A percentile compares a stretch with the other conserved stretches of the same genome.
phyloP scores from a whole-genome alignment of 192 early-diverging fungal species.

The Diversispora epigaea region DNA sequence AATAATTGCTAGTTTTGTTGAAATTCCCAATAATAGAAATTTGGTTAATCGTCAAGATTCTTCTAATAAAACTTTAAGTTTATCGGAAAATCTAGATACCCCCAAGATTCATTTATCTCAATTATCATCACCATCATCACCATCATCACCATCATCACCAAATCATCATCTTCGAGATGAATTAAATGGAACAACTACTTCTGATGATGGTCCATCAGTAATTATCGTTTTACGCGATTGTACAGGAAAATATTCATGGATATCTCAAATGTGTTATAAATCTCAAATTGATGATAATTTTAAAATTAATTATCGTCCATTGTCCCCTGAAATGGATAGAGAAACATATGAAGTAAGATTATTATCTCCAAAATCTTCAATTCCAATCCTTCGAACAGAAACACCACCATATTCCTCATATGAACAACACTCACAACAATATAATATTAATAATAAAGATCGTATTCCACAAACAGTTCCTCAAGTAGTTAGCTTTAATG shows the following conservation, averaged over 20 bases:
- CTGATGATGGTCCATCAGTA: constrained; percentile 46
- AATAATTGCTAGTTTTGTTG: constrained; percentile 67
- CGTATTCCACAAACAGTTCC: background rate
- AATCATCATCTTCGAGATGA: background rate
- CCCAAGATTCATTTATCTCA: background rate
- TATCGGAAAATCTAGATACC: background rate
- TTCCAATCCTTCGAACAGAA: background rate
- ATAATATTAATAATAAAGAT: background rate
- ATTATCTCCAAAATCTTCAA: background rate
- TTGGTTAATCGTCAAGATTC: background rate
- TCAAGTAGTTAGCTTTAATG: background rate
- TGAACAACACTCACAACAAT: background rate
- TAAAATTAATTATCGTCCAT: background rate
- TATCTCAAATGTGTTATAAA: constrained; percentile 53
- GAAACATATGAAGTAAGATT: background rate
- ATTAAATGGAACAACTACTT: background rate
- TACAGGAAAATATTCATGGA: constrained; percentile 73
- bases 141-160: background rate
- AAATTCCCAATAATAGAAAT: constrained; percentile 44
- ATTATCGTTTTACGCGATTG: constrained; percentile 65
- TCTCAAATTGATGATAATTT: background rate
- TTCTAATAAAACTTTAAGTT: background rate
- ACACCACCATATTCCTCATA: background rate
- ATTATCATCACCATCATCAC: constrained; percentile 4
- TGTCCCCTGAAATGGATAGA: background rate